Conservation (phyloP, 345 rosid genomes). For the Garcia nutans region DNA sequence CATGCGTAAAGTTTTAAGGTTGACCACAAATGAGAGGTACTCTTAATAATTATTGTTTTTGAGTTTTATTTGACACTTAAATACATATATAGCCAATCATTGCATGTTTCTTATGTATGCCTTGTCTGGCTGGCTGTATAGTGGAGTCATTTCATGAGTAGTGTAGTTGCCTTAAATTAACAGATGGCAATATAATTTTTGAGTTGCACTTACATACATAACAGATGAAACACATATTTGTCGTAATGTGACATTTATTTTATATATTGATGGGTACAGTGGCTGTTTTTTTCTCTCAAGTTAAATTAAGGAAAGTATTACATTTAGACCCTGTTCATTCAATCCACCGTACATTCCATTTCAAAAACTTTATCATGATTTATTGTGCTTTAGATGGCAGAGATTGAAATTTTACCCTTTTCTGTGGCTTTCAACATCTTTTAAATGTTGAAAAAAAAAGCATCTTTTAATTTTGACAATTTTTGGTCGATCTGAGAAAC, state of each 20-base stretch:
- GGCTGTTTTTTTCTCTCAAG: not conserved
- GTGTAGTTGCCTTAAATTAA: not conserved
- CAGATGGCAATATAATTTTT: not conserved
- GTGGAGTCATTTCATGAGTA: not conserved
- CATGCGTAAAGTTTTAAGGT: slow-evolving; percentile 73
- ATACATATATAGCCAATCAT: not conserved
- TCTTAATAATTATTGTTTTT: not conserved
- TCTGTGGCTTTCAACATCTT: not conserved
- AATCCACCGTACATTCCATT: no score
- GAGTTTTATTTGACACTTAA: not conserved
- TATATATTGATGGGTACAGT: not conserved
- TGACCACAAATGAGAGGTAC: slow-evolving; percentile 59
- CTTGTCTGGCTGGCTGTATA: not conserved
- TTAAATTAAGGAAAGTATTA: not conserved
- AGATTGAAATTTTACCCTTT: not conserved
- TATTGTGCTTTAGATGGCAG: not conserved
- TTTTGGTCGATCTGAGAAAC: no score
- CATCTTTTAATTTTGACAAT: no score
- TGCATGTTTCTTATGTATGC: no score
- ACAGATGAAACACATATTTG: not conserved
- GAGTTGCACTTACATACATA: no score
- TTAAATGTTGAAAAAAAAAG: no score
- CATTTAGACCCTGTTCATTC: no score
- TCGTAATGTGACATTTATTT: no score
- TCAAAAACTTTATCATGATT: not conserved